A percentile compares a stretch with the other conserved stretches of the same genome.
Conservation (phyloP, 2,329 filamentous ascomycete species). For the Cercospora sp. region DNA sequence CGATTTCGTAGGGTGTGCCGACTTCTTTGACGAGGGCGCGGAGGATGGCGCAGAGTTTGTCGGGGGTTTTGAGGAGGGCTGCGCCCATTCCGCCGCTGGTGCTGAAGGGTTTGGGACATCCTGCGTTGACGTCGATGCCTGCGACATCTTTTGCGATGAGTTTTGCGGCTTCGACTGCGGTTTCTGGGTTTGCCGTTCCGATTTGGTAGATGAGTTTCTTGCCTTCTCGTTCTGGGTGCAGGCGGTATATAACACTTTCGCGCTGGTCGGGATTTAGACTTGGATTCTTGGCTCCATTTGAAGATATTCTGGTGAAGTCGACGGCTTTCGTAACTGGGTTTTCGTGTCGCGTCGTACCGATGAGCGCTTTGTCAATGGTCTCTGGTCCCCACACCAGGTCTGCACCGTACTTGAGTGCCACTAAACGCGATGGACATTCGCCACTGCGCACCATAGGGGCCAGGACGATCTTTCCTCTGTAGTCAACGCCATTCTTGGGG, state of each 20-base stretch:
- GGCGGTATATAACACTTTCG: constrained; percentile 75
- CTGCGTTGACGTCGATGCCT: constrained; percentile 95
- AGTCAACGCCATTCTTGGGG: constrained; percentile 85
- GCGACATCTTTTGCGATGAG: constrained; percentile 84
- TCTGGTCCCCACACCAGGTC: constrained; percentile 96
- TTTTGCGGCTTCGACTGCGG: constrained; percentile 80
- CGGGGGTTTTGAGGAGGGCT: constrained; percentile 80
- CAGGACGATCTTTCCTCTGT: constrained; percentile 88
- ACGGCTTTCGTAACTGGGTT: constrained; percentile 77
- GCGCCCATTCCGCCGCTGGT: constrained; percentile 95
- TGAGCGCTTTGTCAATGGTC: constrained; percentile 88
- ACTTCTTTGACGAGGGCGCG: constrained; percentile 79
- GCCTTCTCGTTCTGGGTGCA: constrained; percentile 76
- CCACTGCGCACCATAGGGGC: constrained; percentile 92
- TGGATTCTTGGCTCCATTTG: constrained; percentile 65
- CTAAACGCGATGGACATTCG: constrained; percentile 83
- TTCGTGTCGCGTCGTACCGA: constrained; percentile 76
- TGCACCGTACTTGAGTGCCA: constrained; percentile 91
- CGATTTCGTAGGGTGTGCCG: constrained; percentile 75
- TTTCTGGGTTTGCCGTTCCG: constrained; percentile 78
- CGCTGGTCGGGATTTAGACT: constrained; percentile 52
- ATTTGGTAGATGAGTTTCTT: constrained; percentile 84
- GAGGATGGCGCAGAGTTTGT: constrained; percentile 79
- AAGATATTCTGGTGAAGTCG: constrained; percentile 78
- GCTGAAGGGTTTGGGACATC: constrained; percentile 97